phyloP scores from a whole-genome alignment of 2,329 filamentous ascomycete species.

The Zasmidium cellare region DNA sequence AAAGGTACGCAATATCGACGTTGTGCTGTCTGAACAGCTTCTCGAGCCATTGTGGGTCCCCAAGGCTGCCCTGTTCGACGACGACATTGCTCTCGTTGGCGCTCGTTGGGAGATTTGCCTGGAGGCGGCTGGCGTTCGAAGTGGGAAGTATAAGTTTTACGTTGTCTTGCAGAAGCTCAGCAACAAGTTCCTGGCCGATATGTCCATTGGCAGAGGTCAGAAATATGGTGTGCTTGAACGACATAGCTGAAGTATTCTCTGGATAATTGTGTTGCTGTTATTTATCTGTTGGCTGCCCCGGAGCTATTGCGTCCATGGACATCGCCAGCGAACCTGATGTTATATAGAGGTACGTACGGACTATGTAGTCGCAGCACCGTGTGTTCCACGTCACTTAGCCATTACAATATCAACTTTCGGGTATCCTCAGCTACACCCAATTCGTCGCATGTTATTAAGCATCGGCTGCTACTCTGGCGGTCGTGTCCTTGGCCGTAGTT shows the following conservation, averaged over 20 bases:
- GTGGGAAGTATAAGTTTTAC: constrained; percentile 18
- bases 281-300: too few relatives aligned
- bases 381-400: too few relatives aligned
- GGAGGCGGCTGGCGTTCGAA: constrained; percentile 13
- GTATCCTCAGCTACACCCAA: neutral
- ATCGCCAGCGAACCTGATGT: too few relatives aligned
- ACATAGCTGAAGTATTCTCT: neutral
- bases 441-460: neutral
- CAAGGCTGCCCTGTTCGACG: constrained; percentile 18
- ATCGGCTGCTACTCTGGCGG: neutral
- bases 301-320: too few relatives aligned
- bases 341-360: too few relatives aligned
- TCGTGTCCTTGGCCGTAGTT: neutral
- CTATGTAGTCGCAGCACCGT: too few relatives aligned
- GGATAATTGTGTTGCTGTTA: neutral
- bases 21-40: constrained; percentile 11
- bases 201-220: constrained; percentile 17
- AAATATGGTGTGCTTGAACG: constrained; percentile 11
- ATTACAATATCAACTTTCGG: too few relatives aligned
- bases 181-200: constrained; percentile 14
- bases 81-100: constrained; percentile 4
- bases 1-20: constrained; percentile 17
- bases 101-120: constrained; percentile 1
- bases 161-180: constrained; percentile 8
- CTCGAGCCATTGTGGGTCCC: constrained; percentile 16